phyloP scores from a whole-genome alignment of 148 eudicot genomes.

The Silene uniflora region DNA sequence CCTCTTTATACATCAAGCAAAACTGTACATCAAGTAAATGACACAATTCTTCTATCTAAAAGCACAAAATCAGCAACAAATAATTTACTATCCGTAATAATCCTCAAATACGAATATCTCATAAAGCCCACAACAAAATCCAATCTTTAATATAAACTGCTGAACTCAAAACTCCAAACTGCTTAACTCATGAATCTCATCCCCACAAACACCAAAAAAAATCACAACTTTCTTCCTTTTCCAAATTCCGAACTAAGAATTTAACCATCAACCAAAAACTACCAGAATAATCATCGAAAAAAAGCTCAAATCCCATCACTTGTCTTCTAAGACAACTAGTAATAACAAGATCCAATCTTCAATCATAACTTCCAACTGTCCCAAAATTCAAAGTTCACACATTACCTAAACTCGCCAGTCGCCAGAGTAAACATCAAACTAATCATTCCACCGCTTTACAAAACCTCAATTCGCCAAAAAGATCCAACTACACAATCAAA shows the following conservation, averaged over 20 bases:
- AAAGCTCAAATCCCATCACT: background rate
- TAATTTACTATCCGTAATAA: background rate
- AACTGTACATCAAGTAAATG: background rate
- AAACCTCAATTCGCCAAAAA: background rate
- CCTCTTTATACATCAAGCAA: background rate
- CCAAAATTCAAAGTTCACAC: no score
- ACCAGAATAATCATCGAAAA: background rate
- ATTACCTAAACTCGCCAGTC: no score
- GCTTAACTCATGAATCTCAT: background rate
- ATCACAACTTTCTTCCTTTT: background rate
- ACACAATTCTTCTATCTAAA: background rate
- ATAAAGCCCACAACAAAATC: background rate
- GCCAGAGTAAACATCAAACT: no score
- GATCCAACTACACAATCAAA: background rate
- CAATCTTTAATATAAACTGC: background rate
- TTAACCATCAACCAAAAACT: background rate
- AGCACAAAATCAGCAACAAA: background rate
- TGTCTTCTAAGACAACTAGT: background rate
- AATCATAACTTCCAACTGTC: background rate
- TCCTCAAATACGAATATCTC: background rate
- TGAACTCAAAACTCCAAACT: constrained; percentile 2
- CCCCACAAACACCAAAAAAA: background rate
- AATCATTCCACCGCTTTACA: no score
- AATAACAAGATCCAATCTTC: background rate
- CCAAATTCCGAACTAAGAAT: background rate